phyloP scores from a whole-genome alignment of 495 filamentous ascomycete genomes.

The Xylaria palmicola region DNA sequence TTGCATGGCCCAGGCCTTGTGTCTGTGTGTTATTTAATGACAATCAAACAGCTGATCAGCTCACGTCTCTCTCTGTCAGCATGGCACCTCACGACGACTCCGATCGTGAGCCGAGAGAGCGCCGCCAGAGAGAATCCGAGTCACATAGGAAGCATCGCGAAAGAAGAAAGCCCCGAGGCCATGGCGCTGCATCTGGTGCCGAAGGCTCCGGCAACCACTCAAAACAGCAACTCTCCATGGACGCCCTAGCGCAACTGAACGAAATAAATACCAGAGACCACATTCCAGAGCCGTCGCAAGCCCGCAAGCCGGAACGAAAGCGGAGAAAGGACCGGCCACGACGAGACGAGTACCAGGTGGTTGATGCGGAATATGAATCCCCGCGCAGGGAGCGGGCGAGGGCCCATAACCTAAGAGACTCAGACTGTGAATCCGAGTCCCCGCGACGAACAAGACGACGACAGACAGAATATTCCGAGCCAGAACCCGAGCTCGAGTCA shows the following conservation, averaged over 20 bases:
- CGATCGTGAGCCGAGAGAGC: constrained; percentile 20
- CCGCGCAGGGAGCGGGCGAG: constrained; percentile 19
- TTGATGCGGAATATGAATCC: constrained; percentile 25
- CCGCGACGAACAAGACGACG: constrained; percentile 35
- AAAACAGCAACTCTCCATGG: constrained; percentile 46
- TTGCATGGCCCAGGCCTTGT: constrained; percentile 16
- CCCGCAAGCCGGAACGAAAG: constrained; percentile 23
- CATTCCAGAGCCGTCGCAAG: constrained; percentile 18
- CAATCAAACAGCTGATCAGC: background rate
- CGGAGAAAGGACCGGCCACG: constrained; percentile 19
- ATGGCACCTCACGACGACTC: constrained; percentile 32
- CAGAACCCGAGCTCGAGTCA: constrained; percentile 28
- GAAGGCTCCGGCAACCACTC: constrained; percentile 14
- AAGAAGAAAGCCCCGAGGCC: constrained; percentile 29
- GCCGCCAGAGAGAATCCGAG: constrained; percentile 29
- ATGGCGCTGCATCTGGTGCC: constrained; percentile 19
- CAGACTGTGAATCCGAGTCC: constrained; percentile 25
- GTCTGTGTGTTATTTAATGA: background rate
- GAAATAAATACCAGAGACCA: constrained; percentile 48
- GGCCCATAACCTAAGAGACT: constrained; percentile 21
- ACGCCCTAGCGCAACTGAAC: constrained; percentile 62
- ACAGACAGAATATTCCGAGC: constrained; percentile 28
- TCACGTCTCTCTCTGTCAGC: constrained; percentile 1
- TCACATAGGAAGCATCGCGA: constrained; percentile 26
- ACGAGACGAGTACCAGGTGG: constrained; percentile 20